Evolutionary conservation across 805 yeast species (phyloP), one percentile per base, ranked within the genome.

Genomic region (Pichia ethanolica): DNA sequence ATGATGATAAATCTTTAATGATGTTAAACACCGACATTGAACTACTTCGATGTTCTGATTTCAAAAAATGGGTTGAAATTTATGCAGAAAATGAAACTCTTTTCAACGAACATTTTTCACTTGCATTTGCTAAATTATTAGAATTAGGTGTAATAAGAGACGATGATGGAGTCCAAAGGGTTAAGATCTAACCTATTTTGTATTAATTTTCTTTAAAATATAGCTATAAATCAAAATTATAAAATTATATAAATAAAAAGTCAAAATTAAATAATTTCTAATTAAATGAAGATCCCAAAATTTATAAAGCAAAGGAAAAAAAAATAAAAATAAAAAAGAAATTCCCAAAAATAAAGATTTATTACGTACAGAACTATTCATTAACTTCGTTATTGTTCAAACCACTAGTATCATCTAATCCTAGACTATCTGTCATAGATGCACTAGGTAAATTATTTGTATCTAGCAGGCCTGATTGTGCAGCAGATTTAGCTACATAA

Each of bases 1-100:
- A 70, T 50, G 47, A 56, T 4, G 70, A 70, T 48, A 61, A 63
- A 27, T 51, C 52, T 1, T 75, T 86, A 56, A 88, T 89, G 95
- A 89, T 89, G 96, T 68, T 89, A 47, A 89, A 87, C 32, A 81
- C 95, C 11, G 96, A 89, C 62, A 74, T 81, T 74, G 81, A 87
- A 13, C 35, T 66, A 44, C 61, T 78, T n/a, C 69, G 77, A 56
- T 90, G 84, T 65, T 74, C 79, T 5, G 70, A 66, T 44, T 87
- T 82, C 64, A 67, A 69, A 52, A 66, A 69, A 48, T 80, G 83
- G 77, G 90, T 83, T 13, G 75, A 81, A 57, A 67, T 68, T 49
- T 89, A 82, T 66, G 90, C 95, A 28, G 69, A 71, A 32, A 85
- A 87, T 64, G 78, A 81, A 62, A 76, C 73, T 13, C 58, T 65